Conservation (phyloP, 2,329 filamentous ascomycete genomes). For the Allantophomopsis lycopodina region DNA sequence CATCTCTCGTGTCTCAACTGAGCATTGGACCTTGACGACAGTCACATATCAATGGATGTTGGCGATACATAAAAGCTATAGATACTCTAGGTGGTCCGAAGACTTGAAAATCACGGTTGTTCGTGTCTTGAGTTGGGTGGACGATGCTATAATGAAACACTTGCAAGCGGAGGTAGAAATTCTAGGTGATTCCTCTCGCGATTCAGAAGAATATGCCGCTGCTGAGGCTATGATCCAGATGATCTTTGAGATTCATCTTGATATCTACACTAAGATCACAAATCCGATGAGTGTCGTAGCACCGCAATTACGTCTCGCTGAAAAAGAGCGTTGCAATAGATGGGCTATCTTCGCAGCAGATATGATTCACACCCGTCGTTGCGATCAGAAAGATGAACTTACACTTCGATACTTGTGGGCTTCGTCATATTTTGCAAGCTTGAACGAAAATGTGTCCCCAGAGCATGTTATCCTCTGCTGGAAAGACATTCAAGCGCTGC, state of each 20-base stretch:
- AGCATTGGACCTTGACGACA: conserved; percentile 41
- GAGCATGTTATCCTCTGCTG: conserved; percentile 48
- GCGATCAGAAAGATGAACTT: conserved; percentile 22
- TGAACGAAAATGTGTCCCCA: conserved; percentile 37
- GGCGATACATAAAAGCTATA: conserved; percentile 34
- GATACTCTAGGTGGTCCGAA: conserved; percentile 41
- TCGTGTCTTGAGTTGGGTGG: conserved; percentile 38
- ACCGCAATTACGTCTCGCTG: conserved; percentile 30
- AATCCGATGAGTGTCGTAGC: conserved; percentile 42
- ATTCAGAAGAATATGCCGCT: conserved; percentile 19
- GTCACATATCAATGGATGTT: conserved; percentile 44
- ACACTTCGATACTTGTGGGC: conserved; percentile 53
- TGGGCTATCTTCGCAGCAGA: conserved; percentile 46
- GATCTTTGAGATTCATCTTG: conserved; percentile 54
- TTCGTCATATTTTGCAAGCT: conserved; percentile 44
- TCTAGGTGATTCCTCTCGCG: conserved; percentile 2
- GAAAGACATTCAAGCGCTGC: conserved; percentile 42
- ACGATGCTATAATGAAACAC: conserved; percentile 35
- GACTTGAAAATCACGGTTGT: conserved; percentile 40
- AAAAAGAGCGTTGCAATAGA: conserved; percentile 42
- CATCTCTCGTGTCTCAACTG: conserved; percentile 29
- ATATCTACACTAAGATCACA: conserved; percentile 49
- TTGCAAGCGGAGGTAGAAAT: conserved; percentile 27
- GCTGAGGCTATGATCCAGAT: conserved; percentile 39
- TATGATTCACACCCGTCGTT: conserved; percentile 22